Conservation (phyloP, 257 asterid species). For the Handroanthus guayacan region DNA sequence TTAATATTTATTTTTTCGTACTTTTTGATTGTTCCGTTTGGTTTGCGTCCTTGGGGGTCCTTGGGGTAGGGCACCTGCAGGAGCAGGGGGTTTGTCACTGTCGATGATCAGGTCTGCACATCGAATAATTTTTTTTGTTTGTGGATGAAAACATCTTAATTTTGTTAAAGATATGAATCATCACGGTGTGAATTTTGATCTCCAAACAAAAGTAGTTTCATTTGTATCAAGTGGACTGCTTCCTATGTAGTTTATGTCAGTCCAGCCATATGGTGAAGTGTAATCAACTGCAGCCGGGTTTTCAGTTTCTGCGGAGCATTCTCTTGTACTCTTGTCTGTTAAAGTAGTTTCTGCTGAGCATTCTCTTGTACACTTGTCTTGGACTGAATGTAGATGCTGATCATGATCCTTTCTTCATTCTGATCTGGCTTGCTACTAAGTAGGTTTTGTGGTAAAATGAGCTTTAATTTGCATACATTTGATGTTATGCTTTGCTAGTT, state of each 20-base stretch:
- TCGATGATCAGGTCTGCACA: neutral
- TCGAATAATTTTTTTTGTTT: neutral
- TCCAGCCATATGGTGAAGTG: neutral
- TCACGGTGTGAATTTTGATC: neutral
- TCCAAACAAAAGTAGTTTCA: neutral
- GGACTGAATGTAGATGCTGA: neutral
- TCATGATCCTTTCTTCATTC: neutral
- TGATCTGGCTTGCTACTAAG: neutral
- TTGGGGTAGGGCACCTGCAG: neutral
- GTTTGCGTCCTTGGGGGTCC: constrained; percentile 17
- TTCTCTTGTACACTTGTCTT: neutral
- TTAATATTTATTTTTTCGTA: neutral
- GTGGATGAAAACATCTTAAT: neutral
- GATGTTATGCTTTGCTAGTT: constrained; percentile 10
- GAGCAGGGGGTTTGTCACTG: neutral
- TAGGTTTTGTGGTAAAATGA: neutral
- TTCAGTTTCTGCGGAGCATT: neutral
- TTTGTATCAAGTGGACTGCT: neutral
- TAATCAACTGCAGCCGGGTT: neutral
- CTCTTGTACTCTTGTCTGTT: neutral
- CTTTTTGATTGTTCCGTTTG: constrained; percentile 9
- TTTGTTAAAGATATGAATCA: neutral
- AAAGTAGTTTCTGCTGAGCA: neutral
- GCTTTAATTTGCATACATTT: constrained; percentile 2
- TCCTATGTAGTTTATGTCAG: neutral